Evolutionary conservation across 768 basidiomycete species (phyloP), one percentile per base, ranked within the genome.

Genomic region (Lanmaoa rubissima): DNA sequence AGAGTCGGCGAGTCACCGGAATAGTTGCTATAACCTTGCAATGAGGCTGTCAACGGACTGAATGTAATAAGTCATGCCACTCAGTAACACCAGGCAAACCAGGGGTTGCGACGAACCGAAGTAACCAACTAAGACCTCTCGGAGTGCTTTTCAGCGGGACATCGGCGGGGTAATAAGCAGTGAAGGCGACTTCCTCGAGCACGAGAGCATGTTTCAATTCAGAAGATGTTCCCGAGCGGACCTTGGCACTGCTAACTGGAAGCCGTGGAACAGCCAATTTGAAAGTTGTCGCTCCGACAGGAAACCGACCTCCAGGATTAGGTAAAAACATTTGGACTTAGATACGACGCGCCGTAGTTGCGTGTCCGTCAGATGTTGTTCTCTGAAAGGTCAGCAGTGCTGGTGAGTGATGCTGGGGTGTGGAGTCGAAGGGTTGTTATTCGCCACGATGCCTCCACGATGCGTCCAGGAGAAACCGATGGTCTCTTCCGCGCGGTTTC

Each of bases 121-220:
- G 61, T 13, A 87, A 61, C 87, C 87, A 88, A 54, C 76, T 59
- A 32, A 85, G 60, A 3, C 83, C 83, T 56, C 75, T 76, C 42
- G 66, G 70, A 8, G 63, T 36, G 59, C 66, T 46, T 55, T 61
- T 31, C 2, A 26, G 48, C 7, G 65, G 58, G 13, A 71, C 67
- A 47, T 81, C 75, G 9, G 84, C 79, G 31, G 88, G 87, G 65
- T 89, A 89, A 65, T 80, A 88, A 1, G 77, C 79, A 31, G 82
- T 86, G 62, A 86, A 89, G 0, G 79, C 78, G 32, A 87, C 78
- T 67, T 89, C 84, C 39, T 85, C 79, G 8, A 89, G 74, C 34
- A 72, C 62, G 32, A 90, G 69, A 0, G 82, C 84, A 21, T 76
- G 74, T 19, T 73, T 69, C 59, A 49, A 53, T 26, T 52, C 68